Percentiles rank a stretch among this genome's conserved stretches.
Conservation (phyloP, 2,329 filamentous ascomycete genomes). For the Diaporthe vexans region DNA sequence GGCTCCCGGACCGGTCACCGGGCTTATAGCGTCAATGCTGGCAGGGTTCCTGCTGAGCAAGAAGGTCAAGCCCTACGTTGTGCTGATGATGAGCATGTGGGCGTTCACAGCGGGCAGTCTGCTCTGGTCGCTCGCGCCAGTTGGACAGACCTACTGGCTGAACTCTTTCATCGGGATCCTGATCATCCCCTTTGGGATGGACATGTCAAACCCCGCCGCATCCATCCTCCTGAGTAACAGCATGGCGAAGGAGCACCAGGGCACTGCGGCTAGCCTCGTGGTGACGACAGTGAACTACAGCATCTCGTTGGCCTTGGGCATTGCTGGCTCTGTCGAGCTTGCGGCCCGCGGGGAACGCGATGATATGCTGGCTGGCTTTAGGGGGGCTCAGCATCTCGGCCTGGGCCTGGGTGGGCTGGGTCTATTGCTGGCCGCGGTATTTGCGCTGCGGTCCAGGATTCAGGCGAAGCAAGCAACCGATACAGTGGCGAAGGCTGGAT, state of each 20-base stretch:
- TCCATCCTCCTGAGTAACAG: slow-evolving; percentile 71
- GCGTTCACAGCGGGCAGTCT: slow-evolving; percentile 59
- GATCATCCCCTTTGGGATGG: slow-evolving; percentile 74
- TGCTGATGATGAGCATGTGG: slow-evolving; percentile 60
- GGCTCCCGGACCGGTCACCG: slow-evolving; percentile 58
- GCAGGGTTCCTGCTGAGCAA: slow-evolving; percentile 59
- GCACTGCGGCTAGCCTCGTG: slow-evolving; percentile 66
- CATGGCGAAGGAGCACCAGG: slow-evolving; percentile 60
- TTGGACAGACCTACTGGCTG: slow-evolving; percentile 73
- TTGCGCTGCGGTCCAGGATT: slow-evolving; percentile 44
- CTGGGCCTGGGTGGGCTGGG: slow-evolving; percentile 56
- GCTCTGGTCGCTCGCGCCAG: slow-evolving; percentile 62
- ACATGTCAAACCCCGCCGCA: slow-evolving; percentile 76
- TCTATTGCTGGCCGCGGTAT: slow-evolving; percentile 51
- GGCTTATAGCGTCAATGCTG: slow-evolving; percentile 60
- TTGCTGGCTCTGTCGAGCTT: slow-evolving; percentile 74
- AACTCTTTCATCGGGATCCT: slow-evolving; percentile 72
- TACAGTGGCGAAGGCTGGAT: not conserved
- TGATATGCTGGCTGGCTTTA: slow-evolving; percentile 52
- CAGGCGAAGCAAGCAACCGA: not conserved
- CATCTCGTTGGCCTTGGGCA: slow-evolving; percentile 75
- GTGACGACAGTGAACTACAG: slow-evolving; percentile 78
- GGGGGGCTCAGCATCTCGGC: slow-evolving; percentile 58
- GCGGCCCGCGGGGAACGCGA: slow-evolving; percentile 49
- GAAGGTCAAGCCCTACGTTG: slow-evolving; percentile 52